phyloP scores from a whole-genome alignment of 2,329 filamentous ascomycete species.

The Ophiostoma triangulosporum region DNA sequence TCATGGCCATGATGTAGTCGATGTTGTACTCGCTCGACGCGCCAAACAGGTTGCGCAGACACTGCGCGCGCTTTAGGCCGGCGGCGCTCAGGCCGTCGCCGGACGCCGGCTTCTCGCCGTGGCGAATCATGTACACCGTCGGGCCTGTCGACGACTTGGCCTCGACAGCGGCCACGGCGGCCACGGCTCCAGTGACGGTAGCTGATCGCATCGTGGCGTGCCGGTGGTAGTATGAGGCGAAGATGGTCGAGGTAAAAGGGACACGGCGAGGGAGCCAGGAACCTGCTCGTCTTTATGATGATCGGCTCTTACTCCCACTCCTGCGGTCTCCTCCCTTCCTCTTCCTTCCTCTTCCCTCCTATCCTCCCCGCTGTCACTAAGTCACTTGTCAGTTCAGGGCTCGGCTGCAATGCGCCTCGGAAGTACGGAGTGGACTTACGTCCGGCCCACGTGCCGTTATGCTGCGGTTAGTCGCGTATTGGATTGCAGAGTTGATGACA shows the following conservation, averaged over 20 bases:
- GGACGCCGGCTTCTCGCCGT: conserved; percentile 47
- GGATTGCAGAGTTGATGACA: background rate
- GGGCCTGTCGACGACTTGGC: conserved; percentile 17
- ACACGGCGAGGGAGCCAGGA: background rate
- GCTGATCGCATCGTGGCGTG: conserved; percentile 4
- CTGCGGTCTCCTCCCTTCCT: background rate
- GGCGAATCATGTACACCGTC: conserved; percentile 49
- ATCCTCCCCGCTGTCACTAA: background rate
- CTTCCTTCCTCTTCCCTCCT: background rate
- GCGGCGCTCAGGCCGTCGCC: conserved; percentile 34
- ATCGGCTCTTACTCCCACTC: background rate
- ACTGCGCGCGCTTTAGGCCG: conserved; percentile 44
- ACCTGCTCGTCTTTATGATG: background rate
- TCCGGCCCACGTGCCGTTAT: background rate
- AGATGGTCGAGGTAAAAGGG: background rate
- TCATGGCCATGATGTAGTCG: conserved; percentile 43
- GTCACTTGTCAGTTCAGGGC: background rate
- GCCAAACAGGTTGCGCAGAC: conserved; percentile 44
- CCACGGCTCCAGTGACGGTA: background rate
- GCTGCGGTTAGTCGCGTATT: background rate
- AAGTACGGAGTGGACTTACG: background rate
- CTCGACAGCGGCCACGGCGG: background rate
- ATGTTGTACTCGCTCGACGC: conserved; percentile 38
- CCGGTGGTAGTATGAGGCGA: background rate
- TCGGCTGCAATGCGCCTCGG: background rate